Conservation (phyloP, 148 eudicot genomes). For the Rhododendron vialii region DNA sequence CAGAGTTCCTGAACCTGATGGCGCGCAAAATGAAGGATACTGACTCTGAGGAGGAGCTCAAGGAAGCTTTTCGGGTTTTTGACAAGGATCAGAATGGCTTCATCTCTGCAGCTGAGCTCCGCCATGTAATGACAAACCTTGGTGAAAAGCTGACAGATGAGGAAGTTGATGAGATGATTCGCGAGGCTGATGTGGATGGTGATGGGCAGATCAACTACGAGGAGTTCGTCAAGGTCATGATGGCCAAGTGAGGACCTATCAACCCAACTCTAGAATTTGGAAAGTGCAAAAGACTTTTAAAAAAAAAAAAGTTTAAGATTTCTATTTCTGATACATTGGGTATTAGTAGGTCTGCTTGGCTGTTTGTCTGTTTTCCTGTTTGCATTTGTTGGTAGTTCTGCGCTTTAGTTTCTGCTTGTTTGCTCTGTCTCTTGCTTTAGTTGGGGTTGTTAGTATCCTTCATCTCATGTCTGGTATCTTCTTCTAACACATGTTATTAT, state of each 20-base stretch:
- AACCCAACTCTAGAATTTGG: not conserved
- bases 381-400: slow-evolving; percentile 10
- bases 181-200: slow-evolving; percentile 45
- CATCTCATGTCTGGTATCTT: not conserved
- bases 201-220: slow-evolving; percentile 50
- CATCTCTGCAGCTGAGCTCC: slow-evolving; percentile 46
- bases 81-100: slow-evolving; percentile 44
- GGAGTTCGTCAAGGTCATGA: slow-evolving; percentile 48
- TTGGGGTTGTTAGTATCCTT: slow-evolving; percentile 20
- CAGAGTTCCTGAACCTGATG: slow-evolving; percentile 44
- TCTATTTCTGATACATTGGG: slow-evolving; percentile 17
- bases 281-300: not conserved
- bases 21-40: slow-evolving; percentile 46
- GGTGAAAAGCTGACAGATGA: slow-evolving; percentile 43
- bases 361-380: slow-evolving; percentile 15
- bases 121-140: slow-evolving; percentile 43
- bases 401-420: slow-evolving; percentile 2
- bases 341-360: not conserved
- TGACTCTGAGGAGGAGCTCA: slow-evolving; percentile 40
- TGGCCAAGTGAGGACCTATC: slow-evolving; percentile 38
- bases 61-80: slow-evolving; percentile 42
- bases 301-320: slow-evolving; percentile 5
- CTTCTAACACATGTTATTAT: not conserved
- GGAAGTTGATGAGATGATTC: slow-evolving; percentile 44
- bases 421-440: slow-evolving; percentile 16